Evolutionary conservation across 306 rosid species (phyloP), one percentile per base, ranked within the genome.

Genomic region (Quercus parvula): DNA sequence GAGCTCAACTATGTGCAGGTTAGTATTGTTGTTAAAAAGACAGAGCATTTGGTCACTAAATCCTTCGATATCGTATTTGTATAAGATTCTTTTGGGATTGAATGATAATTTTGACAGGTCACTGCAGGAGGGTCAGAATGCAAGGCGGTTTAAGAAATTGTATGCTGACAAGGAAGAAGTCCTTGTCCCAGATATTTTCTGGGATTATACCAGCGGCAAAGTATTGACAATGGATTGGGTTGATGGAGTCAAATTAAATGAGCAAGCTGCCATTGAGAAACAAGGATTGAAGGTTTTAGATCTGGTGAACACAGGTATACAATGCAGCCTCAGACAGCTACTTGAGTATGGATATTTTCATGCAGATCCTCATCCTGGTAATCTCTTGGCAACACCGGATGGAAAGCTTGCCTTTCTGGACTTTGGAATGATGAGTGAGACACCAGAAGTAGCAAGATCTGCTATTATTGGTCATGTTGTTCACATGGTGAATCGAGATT

Each of bases 331-430:
- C 35, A 88, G 97, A 77, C 99, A 92, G 79, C 85, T 94, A 54
- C 97, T 94, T 56, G 97, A 94, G 88, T 90, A 94, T 27, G 99
- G 99, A 56, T 94, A 90, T 85, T 94, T 94, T 84, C 99, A 94
- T 80, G 99, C 99, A 25, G 99, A 94, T 88, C 99, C 99, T 86
- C 99, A 94, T 88, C 99, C 99, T 71, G 99, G 98, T 84, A 94
- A 94, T 86, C 99, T 94, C 67, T 86, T 94, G 86, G 99, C 97
- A 31, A 94, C 99, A 17, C 94, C 99, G 2, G 95, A 94, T 56
- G 99, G 99, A 56, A 94, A 91, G 55, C 99, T 94, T 79, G 99
- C 99, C 24, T 94, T 94, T 85, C 89, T 94, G 80, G 99, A 94
- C 85, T 94, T 94, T 73, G 99, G 97, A 81, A 94, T 94, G 99